These are phyloP conservation scores for Solanum tarijense DNA, from an alignment of 257 asterid species.

Conservation along the genomic window DNA sequence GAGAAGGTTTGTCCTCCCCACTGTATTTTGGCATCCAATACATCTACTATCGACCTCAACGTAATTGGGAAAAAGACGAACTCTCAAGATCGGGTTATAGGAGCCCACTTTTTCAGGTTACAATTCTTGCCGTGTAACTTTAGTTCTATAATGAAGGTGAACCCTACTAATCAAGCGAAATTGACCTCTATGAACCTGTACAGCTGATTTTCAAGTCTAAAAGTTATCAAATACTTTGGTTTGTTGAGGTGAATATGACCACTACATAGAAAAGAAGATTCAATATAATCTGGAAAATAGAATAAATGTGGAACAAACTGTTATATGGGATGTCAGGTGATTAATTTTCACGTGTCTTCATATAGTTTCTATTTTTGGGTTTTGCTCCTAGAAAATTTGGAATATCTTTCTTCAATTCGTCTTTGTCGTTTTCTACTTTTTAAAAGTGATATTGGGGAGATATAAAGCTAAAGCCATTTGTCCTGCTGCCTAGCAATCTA, in stretches of 20 bases:
- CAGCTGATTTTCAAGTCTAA: neutral
- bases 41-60: slow-evolving; percentile 91
- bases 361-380: neutral
- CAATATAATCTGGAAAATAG: neutral
- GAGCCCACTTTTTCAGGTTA: slow-evolving; percentile 99
- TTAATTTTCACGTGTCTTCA: neutral
- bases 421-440: neutral
- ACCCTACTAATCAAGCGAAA: neutral
- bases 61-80: slow-evolving; percentile 60
- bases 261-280: neutral
- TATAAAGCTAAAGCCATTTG: neutral
- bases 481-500: neutral
- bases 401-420: neutral
- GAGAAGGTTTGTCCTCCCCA: slow-evolving; percentile 91
- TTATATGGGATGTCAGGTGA: neutral
- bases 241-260: neutral
- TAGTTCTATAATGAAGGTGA: neutral
- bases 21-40: slow-evolving; percentile 90
- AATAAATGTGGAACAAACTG: neutral
- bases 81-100: slow-evolving; percentile 82
- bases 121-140: neutral
- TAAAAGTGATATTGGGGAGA: neutral
- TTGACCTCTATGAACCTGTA: neutral
- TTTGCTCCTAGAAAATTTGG: neutral
- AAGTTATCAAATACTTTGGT: neutral